phyloP scores from a whole-genome alignment of 176 grass and related monocot species.

The Elaeis guineensis region DNA sequence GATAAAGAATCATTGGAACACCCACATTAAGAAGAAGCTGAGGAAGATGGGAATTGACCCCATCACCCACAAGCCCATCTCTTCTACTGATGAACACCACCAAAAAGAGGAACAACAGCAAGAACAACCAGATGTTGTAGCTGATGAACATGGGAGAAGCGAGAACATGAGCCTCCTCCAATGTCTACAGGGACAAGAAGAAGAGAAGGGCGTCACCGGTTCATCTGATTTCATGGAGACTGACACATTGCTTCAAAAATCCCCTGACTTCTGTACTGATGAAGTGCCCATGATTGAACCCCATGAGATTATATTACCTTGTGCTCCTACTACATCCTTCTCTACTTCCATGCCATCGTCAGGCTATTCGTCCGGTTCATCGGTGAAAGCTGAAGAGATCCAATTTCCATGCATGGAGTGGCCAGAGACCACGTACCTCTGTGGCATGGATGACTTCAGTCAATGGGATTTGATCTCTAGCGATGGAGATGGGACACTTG shows the following conservation, averaged over 20 bases:
- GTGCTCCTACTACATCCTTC: background rate
- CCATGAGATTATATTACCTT: constrained; percentile 39
- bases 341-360: constrained; percentile 18
- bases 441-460: constrained; percentile 47
- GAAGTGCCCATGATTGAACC: constrained; percentile 43
- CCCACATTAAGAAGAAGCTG: constrained; percentile 32
- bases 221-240: too few species aligned
- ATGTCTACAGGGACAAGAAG: too few species aligned
- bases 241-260: too few species aligned
- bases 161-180: too few species aligned
- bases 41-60: constrained; percentile 26
- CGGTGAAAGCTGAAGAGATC: constrained; percentile 29
- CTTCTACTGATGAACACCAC: background rate
- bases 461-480: constrained; percentile 2
- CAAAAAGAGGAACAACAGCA: background rate
- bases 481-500: constrained; percentile 26
- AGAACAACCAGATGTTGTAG: too few species aligned
- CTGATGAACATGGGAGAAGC: too few species aligned
- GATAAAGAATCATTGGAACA: constrained; percentile 32
- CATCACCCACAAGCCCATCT: constrained; percentile 8
- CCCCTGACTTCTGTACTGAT: constrained; percentile 35
- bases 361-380: constrained; percentile 17
- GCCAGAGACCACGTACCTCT: constrained; percentile 63
- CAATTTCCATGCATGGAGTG: constrained; percentile 53
- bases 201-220: constrained; percentile 1